Percentiles rank a stretch among this genome's conserved stretches.
phyloP scores from a whole-genome alignment of 805 yeast genomes.

The Saccharomycopsis microspora region DNA sequence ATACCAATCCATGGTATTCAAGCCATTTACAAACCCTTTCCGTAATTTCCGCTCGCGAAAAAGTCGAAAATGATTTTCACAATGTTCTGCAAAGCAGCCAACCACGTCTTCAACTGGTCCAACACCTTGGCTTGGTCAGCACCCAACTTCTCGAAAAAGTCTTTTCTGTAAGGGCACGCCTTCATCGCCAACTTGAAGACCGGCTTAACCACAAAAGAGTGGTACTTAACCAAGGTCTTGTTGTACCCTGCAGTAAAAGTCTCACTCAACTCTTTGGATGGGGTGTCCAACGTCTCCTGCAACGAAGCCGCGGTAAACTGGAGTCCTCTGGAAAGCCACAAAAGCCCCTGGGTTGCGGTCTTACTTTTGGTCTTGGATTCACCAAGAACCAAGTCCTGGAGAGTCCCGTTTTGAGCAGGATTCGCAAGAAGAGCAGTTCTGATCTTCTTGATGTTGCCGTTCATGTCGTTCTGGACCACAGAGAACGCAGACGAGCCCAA shows the following conservation, averaged over 20 bases:
- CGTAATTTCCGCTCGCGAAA: conserved; percentile 72
- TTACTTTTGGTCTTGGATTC: conserved; percentile 59
- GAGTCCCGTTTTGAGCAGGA: conserved; percentile 53
- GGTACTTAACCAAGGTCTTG: conserved; percentile 72
- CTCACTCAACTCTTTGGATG: conserved; percentile 51
- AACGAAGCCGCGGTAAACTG: conserved; percentile 86
- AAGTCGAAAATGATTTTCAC: conserved; percentile 66
- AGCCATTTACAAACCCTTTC: conserved; percentile 59
- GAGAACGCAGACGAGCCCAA: conserved; percentile 77
- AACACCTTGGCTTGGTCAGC: conserved; percentile 57
- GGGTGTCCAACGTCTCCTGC: conserved; percentile 62
- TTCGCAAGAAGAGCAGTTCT: conserved; percentile 52
- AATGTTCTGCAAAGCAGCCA: conserved; percentile 61
- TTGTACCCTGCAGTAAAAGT: conserved; percentile 79
- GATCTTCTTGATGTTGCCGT: conserved; percentile 73
- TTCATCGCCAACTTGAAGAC: conserved; percentile 90
- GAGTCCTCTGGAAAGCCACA: conserved; percentile 81
- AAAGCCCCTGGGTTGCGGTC: conserved; percentile 81
- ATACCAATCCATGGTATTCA: no score
- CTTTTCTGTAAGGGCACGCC: conserved; percentile 87
- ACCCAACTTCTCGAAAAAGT: conserved; percentile 75
- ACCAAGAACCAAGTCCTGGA: conserved; percentile 65
- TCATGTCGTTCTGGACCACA: conserved; percentile 81
- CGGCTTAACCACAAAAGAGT: conserved; percentile 72
- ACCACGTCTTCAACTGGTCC: conserved; percentile 60